Base-by-base conservation (phyloP, 2,329 filamentous ascomycete genomes). In the Alternaria viburni region DNA sequence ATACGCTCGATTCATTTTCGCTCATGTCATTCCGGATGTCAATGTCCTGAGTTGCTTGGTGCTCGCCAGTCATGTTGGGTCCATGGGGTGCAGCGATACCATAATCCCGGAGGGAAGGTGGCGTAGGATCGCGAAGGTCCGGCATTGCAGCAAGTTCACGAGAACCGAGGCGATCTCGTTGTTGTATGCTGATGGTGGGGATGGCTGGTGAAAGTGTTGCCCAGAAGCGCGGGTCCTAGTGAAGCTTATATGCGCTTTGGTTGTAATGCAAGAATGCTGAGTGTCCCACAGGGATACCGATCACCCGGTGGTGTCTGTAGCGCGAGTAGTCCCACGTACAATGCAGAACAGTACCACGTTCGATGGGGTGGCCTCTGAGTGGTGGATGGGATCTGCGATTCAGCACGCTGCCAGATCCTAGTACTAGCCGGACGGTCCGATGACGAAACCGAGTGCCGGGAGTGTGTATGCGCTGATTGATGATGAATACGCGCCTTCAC, bases 1-100 rank as follows among this genome's bases (percentile, higher is more conserved):
- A 97, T 72, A 90, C 86, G 45, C 83, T 84, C 66, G 84, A 83
- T 77, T 91, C 89, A 62, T 85, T 82, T 36, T 81, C 75, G 66
- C 84, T 86, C 87, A 90, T 90, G 68, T 78, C 77, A 26, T 64
- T 78, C 70, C 70, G 76, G 68, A 78, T 74, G 52, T 76, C 72
- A 15, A 72, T 61, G 49, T 83, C 76, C 50, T 75, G 73, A 12
- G 82, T 83, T 9, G 81, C 82, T 44, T 80, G 77, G 64, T 84
- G 83, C 13, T 81, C 68, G 61, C 80, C 81, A 26, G 68, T 71
- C 75, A 80, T 79, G 71, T 85, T 84, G 26, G 83, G 83, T 7
- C 83, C 83, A 69, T 85, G 83, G 58, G 83, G 83, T 17, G 81
- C 83, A 56, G 82, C 83, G 23, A 80, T 69, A 41, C 83, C 82